Conservation (phyloP, 768 basidiomycete genomes). For the Lepiota brunneoincarnata region DNA sequence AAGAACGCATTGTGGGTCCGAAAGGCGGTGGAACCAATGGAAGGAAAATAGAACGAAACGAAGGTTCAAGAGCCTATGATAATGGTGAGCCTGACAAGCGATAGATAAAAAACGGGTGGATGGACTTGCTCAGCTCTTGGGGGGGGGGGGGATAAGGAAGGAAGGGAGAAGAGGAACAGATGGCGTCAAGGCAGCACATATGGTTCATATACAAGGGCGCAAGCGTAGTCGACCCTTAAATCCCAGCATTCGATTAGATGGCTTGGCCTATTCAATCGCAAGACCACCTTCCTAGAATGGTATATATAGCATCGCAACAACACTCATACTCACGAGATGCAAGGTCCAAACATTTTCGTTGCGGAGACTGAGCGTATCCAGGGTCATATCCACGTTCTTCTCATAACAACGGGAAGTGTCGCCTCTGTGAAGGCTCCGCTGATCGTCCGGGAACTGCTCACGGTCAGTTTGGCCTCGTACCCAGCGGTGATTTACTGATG, state of each 20-base stretch:
- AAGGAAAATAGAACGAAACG: conserved; percentile 10
- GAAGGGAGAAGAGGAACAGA: conserved; percentile 10
- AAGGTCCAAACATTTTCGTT: conserved; percentile 29
- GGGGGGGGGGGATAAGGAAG: conserved; percentile 10
- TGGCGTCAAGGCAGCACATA: not conserved
- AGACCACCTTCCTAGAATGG: not conserved
- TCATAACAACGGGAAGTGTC: conserved; percentile 93
- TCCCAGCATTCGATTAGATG: not conserved
- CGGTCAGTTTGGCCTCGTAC: conserved; percentile 30
- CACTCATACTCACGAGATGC: not conserved
- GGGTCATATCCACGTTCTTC: conserved; percentile 62
- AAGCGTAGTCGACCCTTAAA: not conserved
- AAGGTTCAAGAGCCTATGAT: conserved; percentile 8
- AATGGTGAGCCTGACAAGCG: not conserved
- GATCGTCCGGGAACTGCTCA: conserved; percentile 74
- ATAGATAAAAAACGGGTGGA: conserved; percentile 12
- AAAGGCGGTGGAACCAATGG: conserved; percentile 2
- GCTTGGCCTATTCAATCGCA: not conserved
- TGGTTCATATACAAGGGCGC: not conserved
- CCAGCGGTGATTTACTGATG: conserved; percentile 4
- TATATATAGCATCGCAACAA: not conserved
- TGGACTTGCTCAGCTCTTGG: conserved; percentile 31
- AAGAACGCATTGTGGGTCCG: conserved; percentile 20
- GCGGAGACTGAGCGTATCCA: conserved; percentile 38
- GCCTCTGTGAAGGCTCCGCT: conserved; percentile 92